Base-by-base conservation (phyloP, 495 filamentous ascomycete genomes). In the Talaromyces thailandensis region DNA sequence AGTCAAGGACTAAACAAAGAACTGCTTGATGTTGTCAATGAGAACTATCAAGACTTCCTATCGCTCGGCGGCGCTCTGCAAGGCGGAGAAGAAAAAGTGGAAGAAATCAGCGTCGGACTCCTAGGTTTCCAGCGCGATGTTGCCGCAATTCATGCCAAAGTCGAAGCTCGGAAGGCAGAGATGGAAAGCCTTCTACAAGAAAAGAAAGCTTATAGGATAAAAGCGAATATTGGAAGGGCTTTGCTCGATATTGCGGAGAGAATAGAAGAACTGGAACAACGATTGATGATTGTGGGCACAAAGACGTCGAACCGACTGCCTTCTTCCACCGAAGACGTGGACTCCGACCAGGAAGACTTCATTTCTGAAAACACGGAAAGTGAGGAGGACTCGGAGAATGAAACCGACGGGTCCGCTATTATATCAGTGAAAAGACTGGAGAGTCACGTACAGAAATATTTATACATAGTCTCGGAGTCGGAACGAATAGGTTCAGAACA, bases 31-130 rank as follows among this genome's bases (percentile, higher is more conserved):
- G 83, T 98, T 1, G 93, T 99, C 64, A 98, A 98, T 69, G 81
- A 88, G 31, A 93, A 98, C 72, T 97, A 97, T 71, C 85, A 88
- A 45, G 90, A 93, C 65, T 98, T 98, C 66, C 71, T 99, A 2
- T 85, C 84, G 5, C 74, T 99, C 0, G 94, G 95, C 0, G 85
- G 81, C 29, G 88, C 90, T 68, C 75, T 99, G 43, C 84, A 84
- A 56, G 93, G 93, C 0, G 95, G 95, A 2, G 93, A 95, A 66
- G 92, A 96, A 69, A 91, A 86, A 70, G 86, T 95, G 3, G 93
- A 96, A 73, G 92, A 96, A 68, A 86, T 99, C 14, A 83, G 91
- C 29, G 89, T 99, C 1, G 92, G 91, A 7, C 71, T 98, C 55
- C 67, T 96, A 64, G 89, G 91, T 0, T 98, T 98, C 67, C 77